These are phyloP conservation scores for Collybiopsis confluens DNA, from an alignment of 768 basidiomycete genomes.

Conservation along the genomic window DNA sequence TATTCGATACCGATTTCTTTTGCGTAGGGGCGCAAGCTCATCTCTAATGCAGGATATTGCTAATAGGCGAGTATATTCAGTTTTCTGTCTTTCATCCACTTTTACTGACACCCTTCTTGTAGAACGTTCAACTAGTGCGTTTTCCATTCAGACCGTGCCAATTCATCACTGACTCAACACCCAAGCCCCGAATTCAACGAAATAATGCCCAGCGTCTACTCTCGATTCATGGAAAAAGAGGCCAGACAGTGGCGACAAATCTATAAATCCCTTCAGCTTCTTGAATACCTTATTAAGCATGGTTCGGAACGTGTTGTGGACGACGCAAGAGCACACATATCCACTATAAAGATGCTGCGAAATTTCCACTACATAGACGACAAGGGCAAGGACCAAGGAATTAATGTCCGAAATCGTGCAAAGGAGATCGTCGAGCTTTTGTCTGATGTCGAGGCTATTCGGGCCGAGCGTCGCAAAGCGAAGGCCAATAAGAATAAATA, in stretches of 20 bases:
- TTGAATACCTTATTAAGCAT: slow-evolving; percentile 95
- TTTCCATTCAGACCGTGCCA: background rate
- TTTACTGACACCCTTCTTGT: slow-evolving; percentile 16
- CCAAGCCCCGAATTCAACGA: slow-evolving; percentile 95
- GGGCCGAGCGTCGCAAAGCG: slow-evolving; percentile 86
- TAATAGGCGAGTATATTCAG: slow-evolving; percentile 67
- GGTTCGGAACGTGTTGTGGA: slow-evolving; percentile 98
- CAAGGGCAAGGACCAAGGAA: slow-evolving; percentile 96
- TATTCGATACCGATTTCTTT: slow-evolving; percentile 5
- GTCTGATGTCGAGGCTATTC: slow-evolving; percentile 86
- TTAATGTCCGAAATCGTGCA: slow-evolving; percentile 95
- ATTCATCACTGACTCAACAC: background rate
- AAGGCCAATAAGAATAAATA: slow-evolving; percentile 91
- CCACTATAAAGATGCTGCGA: slow-evolving; percentile 94
- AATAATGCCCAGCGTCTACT: slow-evolving; percentile 97
- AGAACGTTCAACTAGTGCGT: slow-evolving; percentile 98
- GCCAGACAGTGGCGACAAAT: slow-evolving; percentile 98
- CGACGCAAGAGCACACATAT: slow-evolving; percentile 90
- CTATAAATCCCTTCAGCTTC: slow-evolving; percentile 94
- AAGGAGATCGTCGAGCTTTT: slow-evolving; percentile 91
- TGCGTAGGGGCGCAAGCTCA: slow-evolving; percentile 88
- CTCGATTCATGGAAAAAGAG: slow-evolving; percentile 97
- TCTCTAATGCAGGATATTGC: slow-evolving; percentile 99
- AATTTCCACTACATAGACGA: slow-evolving; percentile 99
- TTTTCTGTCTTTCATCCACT: slow-evolving; percentile 1